Conservation (phyloP, 768 basidiomycete genomes). For the Rhizopogon roseolus region DNA sequence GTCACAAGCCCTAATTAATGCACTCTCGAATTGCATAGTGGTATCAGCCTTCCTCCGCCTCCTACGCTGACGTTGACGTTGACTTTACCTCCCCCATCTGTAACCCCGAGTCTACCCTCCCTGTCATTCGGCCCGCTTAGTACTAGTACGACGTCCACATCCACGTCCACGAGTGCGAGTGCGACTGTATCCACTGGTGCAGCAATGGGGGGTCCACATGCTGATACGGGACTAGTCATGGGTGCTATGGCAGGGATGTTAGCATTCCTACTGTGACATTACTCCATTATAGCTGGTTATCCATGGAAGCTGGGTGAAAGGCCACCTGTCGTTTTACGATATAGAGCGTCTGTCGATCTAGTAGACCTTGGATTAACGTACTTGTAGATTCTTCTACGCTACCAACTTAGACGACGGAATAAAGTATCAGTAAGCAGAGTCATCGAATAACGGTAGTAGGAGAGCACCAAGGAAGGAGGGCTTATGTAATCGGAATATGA, state of each 20-base stretch:
- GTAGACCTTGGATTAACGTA: background rate
- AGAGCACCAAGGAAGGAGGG: background rate
- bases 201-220: background rate
- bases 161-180: background rate
- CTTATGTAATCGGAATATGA: background rate
- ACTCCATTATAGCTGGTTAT: background rate
- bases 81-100: background rate
- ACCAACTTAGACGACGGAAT: background rate
- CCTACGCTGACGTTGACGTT: background rate
- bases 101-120: background rate
- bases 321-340: too few species aligned
- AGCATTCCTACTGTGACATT: background rate
- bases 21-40: too few species aligned
- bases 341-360: too few species aligned
- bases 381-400: background rate
- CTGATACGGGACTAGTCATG: background rate
- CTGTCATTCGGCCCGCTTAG: background rate
- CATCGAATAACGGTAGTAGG: background rate
- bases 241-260: constrained; percentile 2
- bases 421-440: background rate
- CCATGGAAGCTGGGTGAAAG: background rate
- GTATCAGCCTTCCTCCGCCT: background rate
- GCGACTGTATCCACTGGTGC: background rate
- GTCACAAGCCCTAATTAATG: background rate
- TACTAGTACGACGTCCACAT: background rate